phyloP scores from a whole-genome alignment of 192 early-diverging fungal species.

The Coemansia sp. region DNA sequence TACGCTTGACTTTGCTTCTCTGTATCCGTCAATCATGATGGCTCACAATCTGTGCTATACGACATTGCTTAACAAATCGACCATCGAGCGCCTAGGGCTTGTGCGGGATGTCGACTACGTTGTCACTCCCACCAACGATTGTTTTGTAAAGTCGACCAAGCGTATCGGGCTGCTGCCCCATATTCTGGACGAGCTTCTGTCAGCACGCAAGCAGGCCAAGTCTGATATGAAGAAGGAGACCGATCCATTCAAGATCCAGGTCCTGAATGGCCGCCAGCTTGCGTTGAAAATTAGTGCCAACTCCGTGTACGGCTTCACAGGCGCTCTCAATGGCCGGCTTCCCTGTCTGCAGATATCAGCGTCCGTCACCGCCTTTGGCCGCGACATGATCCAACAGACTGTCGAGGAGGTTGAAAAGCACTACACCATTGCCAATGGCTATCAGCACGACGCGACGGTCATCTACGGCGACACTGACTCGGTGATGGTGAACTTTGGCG shows the following conservation, averaged over 20 bases:
- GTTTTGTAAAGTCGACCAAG: constrained; percentile 77
- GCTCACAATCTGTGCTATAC: constrained; percentile 99
- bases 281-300: constrained; percentile 96
- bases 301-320: constrained; percentile 97
- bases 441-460: constrained; percentile 81
- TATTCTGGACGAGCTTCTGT: constrained; percentile 85
- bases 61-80: constrained; percentile 65
- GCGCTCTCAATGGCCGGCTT: constrained; percentile 87
- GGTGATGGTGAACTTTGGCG: constrained; percentile 98
- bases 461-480: constrained; percentile 99
- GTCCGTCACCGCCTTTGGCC: constrained; percentile 90
- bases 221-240: constrained; percentile 93
- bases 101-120: constrained; percentile 82
- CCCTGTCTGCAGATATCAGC: constrained; percentile 93
- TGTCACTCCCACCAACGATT: constrained; percentile 84
- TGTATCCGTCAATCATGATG: constrained; percentile 99
- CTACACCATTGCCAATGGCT: constrained; percentile 85
- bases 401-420: constrained; percentile 79
- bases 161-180: constrained; percentile 85
- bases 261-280: constrained; percentile 94
- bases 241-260: constrained; percentile 91
- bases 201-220: constrained; percentile 92
- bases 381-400: constrained; percentile 93
- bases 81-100: constrained; percentile 64
- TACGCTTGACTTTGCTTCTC: constrained; percentile 95